Conservation (phyloP, 176 grass and related monocot species). For the Zizania latifolia region DNA sequence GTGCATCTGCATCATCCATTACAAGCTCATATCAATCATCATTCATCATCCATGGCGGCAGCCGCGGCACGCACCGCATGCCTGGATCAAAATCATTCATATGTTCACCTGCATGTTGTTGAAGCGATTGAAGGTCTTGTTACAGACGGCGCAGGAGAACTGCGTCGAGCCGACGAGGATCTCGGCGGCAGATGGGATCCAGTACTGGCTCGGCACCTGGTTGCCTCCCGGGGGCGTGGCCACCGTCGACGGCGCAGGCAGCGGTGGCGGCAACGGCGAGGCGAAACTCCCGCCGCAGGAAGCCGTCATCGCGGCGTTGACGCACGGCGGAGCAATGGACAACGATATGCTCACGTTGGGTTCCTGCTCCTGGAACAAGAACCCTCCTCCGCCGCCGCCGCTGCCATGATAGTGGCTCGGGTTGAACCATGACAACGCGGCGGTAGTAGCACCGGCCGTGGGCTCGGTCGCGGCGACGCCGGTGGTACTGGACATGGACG, state of each 20-base stretch:
- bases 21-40: too few relatives aligned
- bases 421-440: conserved; percentile 34
- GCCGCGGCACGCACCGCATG: too few relatives aligned
- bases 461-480: not conserved
- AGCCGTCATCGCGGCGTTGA: not conserved
- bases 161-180: conserved; percentile 77
- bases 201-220: conserved; percentile 53
- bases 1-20: conserved; percentile 56
- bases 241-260: not conserved
- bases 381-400: not conserved
- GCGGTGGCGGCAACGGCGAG: not conserved
- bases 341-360: conserved; percentile 46
- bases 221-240: not conserved
- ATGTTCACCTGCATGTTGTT: conserved; percentile 99
- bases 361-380: conserved; percentile 32
- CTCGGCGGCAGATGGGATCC: conserved; percentile 85
- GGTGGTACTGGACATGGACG: conserved; percentile 12
- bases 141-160: conserved; percentile 93
- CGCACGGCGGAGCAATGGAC: conserved; percentile 51
- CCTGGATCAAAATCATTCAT: too few relatives aligned
- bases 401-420: conserved; percentile 7
- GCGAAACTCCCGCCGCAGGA: not conserved
- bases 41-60: too few relatives aligned
- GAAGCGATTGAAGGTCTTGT: conserved; percentile 89
- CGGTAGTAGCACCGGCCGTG: not conserved